phyloP scores from a whole-genome alignment of 495 filamentous ascomycete species.

The Podospora pseudocomata region DNA sequence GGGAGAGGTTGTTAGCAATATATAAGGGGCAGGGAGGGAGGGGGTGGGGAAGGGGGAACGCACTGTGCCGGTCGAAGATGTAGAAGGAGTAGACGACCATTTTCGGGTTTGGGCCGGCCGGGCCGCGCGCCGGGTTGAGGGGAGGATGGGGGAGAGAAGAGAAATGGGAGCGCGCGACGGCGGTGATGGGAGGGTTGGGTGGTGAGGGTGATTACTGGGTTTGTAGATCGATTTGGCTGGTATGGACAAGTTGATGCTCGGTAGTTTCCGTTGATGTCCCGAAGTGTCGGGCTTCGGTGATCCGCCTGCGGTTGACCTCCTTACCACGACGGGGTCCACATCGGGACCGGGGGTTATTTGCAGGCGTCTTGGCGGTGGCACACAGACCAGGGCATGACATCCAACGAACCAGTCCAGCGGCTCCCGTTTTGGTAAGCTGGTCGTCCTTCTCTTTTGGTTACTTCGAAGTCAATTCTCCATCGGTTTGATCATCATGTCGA shows the following conservation, averaged over 20 bases:
- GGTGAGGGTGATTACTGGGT: neutral
- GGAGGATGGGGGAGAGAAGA: neutral
- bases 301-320: neutral
- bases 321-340: neutral
- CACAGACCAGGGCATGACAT: neutral
- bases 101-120: slow-evolving; percentile 10
- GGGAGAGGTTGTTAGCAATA: neutral
- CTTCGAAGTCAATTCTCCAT: neutral
- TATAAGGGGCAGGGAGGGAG: neutral
- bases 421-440: neutral
- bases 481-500: neutral
- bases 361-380: neutral
- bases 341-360: neutral
- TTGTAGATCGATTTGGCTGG: neutral
- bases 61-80: slow-evolving; percentile 98
- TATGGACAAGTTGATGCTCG: neutral
- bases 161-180: neutral
- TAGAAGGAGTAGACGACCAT: slow-evolving; percentile 96
- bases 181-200: neutral
- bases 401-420: neutral
- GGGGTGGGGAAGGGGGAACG: slow-evolving; percentile 27
- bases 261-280: neutral
- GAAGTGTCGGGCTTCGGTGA: neutral
- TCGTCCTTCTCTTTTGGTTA: neutral
- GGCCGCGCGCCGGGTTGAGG: slow-evolving; percentile 17